Conservation (phyloP, 2,329 filamentous ascomycete genomes). For the Madurella fahalii region DNA sequence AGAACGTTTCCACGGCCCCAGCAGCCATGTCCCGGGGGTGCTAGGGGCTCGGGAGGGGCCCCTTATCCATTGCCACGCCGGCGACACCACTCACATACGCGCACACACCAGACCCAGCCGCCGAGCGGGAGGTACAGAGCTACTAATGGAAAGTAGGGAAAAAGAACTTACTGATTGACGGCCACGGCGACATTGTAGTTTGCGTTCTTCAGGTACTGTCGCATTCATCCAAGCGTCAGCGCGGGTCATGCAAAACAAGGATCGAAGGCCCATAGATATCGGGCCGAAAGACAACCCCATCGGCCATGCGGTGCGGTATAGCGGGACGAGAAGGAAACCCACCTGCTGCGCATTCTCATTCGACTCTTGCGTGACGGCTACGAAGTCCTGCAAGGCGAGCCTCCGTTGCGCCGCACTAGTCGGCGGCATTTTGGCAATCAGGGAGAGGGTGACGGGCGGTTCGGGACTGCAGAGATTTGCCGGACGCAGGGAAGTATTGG, state of each 20-base stretch:
- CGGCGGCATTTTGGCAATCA: conserved; percentile 25
- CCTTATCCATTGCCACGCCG: conserved; percentile 1
- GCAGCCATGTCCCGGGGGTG: conserved; percentile 1
- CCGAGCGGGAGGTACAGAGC: not conserved
- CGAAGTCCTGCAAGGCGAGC: conserved; percentile 38
- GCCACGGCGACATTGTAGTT: conserved; percentile 52
- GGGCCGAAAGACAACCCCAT: conserved; percentile 22
- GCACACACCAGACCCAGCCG: too few relatives aligned
- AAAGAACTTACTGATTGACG: conserved; percentile 52
- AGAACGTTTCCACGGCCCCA: conserved; percentile 17
- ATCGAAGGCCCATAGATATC: conserved; percentile 24
- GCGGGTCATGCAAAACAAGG: conserved; percentile 19
- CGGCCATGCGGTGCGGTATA: conserved; percentile 14
- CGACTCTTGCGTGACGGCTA: conserved; percentile 40
- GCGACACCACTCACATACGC: too few relatives aligned
- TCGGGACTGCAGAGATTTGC: too few relatives aligned
- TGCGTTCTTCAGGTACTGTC: conserved; percentile 45
- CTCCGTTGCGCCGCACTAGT: conserved; percentile 34
- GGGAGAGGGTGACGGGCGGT: too few relatives aligned
- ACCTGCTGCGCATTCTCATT: conserved; percentile 45
- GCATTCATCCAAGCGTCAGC: conserved; percentile 20
- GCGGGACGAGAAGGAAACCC: conserved; percentile 26
- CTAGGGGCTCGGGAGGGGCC: not conserved
- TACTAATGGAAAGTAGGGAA: conserved; percentile 18
- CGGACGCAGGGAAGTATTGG: too few relatives aligned